Base-by-base conservation (phyloP, 2,329 filamentous ascomycete species). In the Aureobasidium vineae region DNA sequence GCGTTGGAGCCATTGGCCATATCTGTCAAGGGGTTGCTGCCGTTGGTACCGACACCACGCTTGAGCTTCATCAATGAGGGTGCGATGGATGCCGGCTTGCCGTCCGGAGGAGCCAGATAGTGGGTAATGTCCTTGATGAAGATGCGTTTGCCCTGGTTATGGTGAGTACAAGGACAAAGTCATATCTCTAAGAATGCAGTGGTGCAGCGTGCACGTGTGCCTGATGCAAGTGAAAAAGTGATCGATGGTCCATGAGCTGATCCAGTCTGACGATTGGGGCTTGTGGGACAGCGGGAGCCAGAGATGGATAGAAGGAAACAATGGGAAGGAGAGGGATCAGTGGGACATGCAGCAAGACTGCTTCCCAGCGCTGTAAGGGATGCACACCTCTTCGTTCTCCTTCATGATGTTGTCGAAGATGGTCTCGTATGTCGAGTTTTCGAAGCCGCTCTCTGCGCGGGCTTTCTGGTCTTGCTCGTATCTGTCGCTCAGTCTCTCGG, bases 51-150 rank as follows among this genome's bases (percentile, higher is more conserved):
- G 67, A 89, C 85, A 54, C 85, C 85, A 50, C 84, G 84, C 74
- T 85, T 85, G 71, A 75, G 65, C 72, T 79, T 78, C 60, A 79
- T 74, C 60, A 97, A 83, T n/a, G 92, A 97, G 2, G 90, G 90
- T 11, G 91, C 92, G 68, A 95, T 86, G 57, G 82, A 82, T 60
- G 91, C 85, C 16, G 85, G 82, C 73, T 89, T 85, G 54, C 84
- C 83, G 69, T 90, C 81, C 3, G 91, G 91, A 5, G 92, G 90
- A 70, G 96, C 83, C 70, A 97, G 83, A 78, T 98, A 98, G 79
- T 97, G 90, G 66, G 90, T 89, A 81, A 98, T 99, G 78, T 98
- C 95, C 79, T 99, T 99, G 85, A 99, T 95, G 81, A 98, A 97
- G 73, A 96, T 82, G 72, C 94, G 90, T 82, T 96, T 97, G 73